A percentile compares a stretch with the other conserved stretches of the same genome.
phyloP scores from a whole-genome alignment of 352 stramenopile species.

The Thalassiosira hispida region DNA sequence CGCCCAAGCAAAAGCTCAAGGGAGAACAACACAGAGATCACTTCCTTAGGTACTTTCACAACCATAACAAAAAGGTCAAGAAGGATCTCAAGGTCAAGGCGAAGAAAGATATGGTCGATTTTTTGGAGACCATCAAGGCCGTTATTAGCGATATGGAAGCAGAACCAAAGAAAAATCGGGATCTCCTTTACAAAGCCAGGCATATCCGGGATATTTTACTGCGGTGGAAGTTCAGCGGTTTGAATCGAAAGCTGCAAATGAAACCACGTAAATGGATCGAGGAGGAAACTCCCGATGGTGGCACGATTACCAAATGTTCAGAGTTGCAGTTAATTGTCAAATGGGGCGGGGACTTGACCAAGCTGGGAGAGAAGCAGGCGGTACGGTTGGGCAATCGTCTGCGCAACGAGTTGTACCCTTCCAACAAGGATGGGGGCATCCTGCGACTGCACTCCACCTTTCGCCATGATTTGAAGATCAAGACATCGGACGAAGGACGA shows the following conservation, averaged over 20 bases:
- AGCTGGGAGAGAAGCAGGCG: constrained; percentile 95
- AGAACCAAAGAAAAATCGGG: constrained; percentile 66
- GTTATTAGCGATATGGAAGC: constrained; percentile 77
- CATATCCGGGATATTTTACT: constrained; percentile 97
- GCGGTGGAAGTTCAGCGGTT: constrained; percentile 86
- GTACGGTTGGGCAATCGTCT: constrained; percentile 93
- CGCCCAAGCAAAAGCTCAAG: constrained; percentile 98
- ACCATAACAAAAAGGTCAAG: constrained; percentile 73
- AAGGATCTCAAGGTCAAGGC: constrained; percentile 90
- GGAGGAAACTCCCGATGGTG: constrained; percentile 46
- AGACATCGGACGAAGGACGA: constrained; percentile 98
- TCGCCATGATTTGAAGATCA: constrained; percentile 99
- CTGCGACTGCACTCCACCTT: constrained; percentile 99
- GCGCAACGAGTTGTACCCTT: constrained; percentile 87
- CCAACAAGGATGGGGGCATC: constrained; percentile 90
- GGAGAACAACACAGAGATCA: constrained; percentile 87
- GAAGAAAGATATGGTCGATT: constrained; percentile 83
- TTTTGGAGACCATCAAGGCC: constrained; percentile 82
- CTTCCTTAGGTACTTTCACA: constrained; percentile 86
- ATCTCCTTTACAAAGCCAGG: constrained; percentile 89
- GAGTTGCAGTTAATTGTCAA: constrained; percentile 98
- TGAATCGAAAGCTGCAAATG: constrained; percentile 98
- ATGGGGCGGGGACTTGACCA: constrained; percentile 97
- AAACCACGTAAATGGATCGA: constrained; percentile 88
- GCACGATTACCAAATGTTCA: constrained; percentile 74